phyloP scores from a whole-genome alignment of 75 land plant genomes.

The Selaginella tamariscina region DNA sequence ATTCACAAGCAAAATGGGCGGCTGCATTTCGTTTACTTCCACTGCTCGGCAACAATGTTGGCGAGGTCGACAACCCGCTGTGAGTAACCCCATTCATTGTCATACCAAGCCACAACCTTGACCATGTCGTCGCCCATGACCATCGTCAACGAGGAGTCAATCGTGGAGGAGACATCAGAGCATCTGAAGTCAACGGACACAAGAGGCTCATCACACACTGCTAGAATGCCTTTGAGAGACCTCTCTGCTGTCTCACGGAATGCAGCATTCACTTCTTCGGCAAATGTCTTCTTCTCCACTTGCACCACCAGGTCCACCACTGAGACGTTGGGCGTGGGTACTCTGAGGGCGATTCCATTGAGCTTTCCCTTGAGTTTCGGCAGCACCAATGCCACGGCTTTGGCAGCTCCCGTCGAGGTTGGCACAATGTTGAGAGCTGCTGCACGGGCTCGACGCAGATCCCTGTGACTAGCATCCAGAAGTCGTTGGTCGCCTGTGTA shows the following conservation, averaged over 20 bases:
- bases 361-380: constrained; percentile 90
- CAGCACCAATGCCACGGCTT: constrained; percentile 84
- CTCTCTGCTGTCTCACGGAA: constrained; percentile 62
- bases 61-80: constrained; percentile 70
- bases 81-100: constrained; percentile 78
- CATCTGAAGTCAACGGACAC: constrained; percentile 70
- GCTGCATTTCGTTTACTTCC: too few relatives aligned
- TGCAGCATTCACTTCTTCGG: constrained; percentile 92
- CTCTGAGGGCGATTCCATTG: constrained; percentile 91
- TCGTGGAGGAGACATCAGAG: constrained; percentile 58
- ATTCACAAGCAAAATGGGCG: too few relatives aligned
- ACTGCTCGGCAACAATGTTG: constrained; percentile 50
- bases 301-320: constrained; percentile 90
- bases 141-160: constrained; percentile 63
- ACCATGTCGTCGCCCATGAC: constrained; percentile 85
- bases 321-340: constrained; percentile 92
- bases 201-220: constrained; percentile 67
- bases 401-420: constrained; percentile 93
- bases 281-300: constrained; percentile 84
- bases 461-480: constrained; percentile 86
- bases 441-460: constrained; percentile 80
- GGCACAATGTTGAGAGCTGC: constrained; percentile 97
- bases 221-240: constrained; percentile 50
- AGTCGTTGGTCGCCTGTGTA: constrained; percentile 97
- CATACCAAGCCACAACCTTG: constrained; percentile 82